Conservation (phyloP, 1,139 yeast genomes). For the Eremothecium sinecaudum region DNA sequence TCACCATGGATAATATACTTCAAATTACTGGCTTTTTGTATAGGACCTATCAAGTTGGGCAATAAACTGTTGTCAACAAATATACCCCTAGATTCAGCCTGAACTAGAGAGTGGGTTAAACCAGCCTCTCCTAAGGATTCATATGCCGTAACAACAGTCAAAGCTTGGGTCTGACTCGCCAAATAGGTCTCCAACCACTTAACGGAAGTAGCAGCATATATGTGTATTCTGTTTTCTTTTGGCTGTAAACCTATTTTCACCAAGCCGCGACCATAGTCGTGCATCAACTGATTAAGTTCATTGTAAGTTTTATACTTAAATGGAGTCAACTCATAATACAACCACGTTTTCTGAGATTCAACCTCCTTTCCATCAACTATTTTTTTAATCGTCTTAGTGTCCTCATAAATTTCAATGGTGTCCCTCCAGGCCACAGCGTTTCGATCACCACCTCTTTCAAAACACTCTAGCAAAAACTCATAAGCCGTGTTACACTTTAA, state of each 20-base stretch:
- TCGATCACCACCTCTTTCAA: conserved; percentile 44
- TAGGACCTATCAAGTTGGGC: conserved; percentile 57
- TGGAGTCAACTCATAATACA: conserved; percentile 65
- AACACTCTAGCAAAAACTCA: conserved; percentile 60
- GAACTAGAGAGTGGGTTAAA: conserved; percentile 71
- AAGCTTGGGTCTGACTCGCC: conserved; percentile 65
- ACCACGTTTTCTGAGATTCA: conserved; percentile 78
- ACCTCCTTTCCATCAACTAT: conserved; percentile 65
- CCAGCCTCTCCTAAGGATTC: conserved; percentile 95
- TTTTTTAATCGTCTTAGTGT: conserved; percentile 66
- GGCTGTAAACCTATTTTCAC: conserved; percentile 66
- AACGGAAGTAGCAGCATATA: conserved; percentile 77
- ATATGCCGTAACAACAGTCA: conserved; percentile 91
- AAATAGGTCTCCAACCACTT: conserved; percentile 86
- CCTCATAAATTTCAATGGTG: conserved; percentile 61
- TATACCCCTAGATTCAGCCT: conserved; percentile 69
- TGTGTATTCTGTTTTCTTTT: conserved; percentile 54
- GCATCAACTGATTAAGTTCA: conserved; percentile 44
- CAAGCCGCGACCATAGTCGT: conserved; percentile 65
- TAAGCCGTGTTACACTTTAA: conserved; percentile 58
- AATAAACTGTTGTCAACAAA: conserved; percentile 77
- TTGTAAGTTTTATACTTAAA: conserved; percentile 59
- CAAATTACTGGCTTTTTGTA: conserved; percentile 53
- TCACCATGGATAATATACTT: conserved; percentile 67
- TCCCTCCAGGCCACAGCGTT: conserved; percentile 77